Base-by-base conservation (phyloP, 2,329 filamentous ascomycete genomes). In the Thermoascus crustaceus region DNA sequence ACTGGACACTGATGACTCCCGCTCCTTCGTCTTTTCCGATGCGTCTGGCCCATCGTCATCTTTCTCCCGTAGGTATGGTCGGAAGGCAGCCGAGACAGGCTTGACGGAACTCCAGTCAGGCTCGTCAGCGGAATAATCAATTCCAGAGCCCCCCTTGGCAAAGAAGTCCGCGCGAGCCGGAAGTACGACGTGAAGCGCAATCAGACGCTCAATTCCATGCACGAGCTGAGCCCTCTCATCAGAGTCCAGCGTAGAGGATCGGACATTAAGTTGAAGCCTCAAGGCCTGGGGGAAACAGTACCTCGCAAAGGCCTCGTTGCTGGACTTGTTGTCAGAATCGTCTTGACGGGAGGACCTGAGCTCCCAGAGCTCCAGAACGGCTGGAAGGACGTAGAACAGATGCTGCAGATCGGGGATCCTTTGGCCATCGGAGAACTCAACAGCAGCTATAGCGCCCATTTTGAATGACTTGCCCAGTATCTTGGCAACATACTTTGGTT, bases 121-220 rank as follows among this genome's bases (percentile, higher is more conserved):
- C 30, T 58, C 51, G 11, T 48, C 52, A 11, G 54, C 46, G 18
- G 54, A 57, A 41, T 58, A 56, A 34, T 57, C 49, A 27, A 57
- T 55, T 18, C 57, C 54, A 25, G 52, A 50, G 20, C 52, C 52
- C 14, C 57, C 52, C 40, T 54, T 45, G 6, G 52, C 50, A 29
- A 61, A 57, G 42, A 65, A 67, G 4, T 48, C 45, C 4, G 50
- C 51, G 17, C 63, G 61, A 4, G 59, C 49, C 5, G 62, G 63
- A 4, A 66, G 49, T 2, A 66, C 46, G n/a, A 65, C 54, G 48
- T 66, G 62, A 21, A 64, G 49, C 7, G 57, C 61, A 36, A 62
- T 53, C 7, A 60, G 43, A 29, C 57, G 53, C 40, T 64, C 61
- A 31, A 64, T 40, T 6, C 53, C 47, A 35, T 55, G 52, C 9